Evolutionary conservation across 2,329 filamentous ascomycete species (phyloP).

Genomic region (Pyrenochaeta sp.): DNA sequence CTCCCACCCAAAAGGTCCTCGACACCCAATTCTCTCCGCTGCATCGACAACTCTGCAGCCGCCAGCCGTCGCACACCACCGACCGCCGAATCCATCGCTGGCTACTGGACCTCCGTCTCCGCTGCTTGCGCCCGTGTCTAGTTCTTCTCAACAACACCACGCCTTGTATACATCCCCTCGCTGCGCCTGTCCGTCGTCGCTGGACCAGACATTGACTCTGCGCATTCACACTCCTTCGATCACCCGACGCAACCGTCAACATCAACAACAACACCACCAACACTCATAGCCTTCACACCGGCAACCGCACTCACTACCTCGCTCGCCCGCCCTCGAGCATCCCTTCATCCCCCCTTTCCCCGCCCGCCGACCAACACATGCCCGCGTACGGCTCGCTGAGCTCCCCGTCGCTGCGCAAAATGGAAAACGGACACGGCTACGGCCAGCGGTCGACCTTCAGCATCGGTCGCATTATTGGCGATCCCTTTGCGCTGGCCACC

Average conservation of each 20-base stretch:
- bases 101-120: slow-evolving; percentile 10
- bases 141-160: background rate
- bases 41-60: slow-evolving; percentile 24
- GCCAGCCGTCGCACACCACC: slow-evolving; percentile 16
- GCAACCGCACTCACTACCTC: slow-evolving; percentile 9
- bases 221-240: slow-evolving; percentile 9
- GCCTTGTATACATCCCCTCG: background rate
- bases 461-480: slow-evolving; percentile 89
- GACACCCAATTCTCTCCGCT: slow-evolving; percentile 22
- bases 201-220: slow-evolving; percentile 10
- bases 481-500: slow-evolving; percentile 94
- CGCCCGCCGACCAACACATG: slow-evolving; percentile 67
- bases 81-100: slow-evolving; percentile 9
- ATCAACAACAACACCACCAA: background rate
- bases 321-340: slow-evolving; percentile 17
- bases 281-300: background rate
- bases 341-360: slow-evolving; percentile 8
- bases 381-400: slow-evolving; percentile 76
- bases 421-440: slow-evolving; percentile 71
- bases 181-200: slow-evolving; percentile 10
- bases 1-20: slow-evolving; percentile 24
- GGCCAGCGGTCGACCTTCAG: slow-evolving; percentile 66
- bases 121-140: background rate
- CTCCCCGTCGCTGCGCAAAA: slow-evolving; percentile 80
- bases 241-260: background rate